Evolutionary conservation across 2,329 filamentous ascomycete genomes (phyloP).

Genomic region (Aureobasidium leucospermi): DNA sequence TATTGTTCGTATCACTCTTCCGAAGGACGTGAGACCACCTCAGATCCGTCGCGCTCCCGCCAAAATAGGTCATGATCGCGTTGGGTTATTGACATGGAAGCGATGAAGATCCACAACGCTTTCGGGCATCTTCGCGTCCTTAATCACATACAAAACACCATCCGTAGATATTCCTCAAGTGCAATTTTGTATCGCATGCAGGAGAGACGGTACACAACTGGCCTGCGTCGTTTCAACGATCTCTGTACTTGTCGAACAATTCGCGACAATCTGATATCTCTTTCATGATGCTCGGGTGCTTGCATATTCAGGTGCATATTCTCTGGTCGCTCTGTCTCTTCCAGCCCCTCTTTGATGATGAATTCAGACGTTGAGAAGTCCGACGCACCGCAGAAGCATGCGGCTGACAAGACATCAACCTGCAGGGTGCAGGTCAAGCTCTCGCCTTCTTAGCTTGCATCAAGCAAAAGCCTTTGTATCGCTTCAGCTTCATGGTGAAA

Average conservation of each 20-base stretch:
- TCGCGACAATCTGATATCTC: too few relatives aligned
- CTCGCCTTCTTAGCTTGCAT: not conserved
- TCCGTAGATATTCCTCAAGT: not conserved
- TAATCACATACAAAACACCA: not conserved
- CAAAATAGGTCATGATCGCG: not conserved
- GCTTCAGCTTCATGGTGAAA: not conserved
- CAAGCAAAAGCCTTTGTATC: too few relatives aligned
- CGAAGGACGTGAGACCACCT: not conserved
- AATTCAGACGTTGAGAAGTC: not conserved
- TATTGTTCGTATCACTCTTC: not conserved
- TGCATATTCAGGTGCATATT: too few relatives aligned
- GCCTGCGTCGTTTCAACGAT: too few relatives aligned
- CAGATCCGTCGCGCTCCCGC: not conserved
- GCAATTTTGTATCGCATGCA: not conserved
- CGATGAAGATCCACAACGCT: not conserved
- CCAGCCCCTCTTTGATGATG: too few relatives aligned
- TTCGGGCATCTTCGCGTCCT: not conserved
- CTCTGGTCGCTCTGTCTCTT: not conserved
- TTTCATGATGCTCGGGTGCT: too few relatives aligned
- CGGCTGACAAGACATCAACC: not conserved
- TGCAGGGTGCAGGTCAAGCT: not conserved
- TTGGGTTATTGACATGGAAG: not conserved
- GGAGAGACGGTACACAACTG: not conserved
- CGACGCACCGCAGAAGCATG: not conserved
- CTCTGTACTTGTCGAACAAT: too few relatives aligned